phyloP scores from a whole-genome alignment of 306 rosid genomes.

The Cicer bijugum region DNA sequence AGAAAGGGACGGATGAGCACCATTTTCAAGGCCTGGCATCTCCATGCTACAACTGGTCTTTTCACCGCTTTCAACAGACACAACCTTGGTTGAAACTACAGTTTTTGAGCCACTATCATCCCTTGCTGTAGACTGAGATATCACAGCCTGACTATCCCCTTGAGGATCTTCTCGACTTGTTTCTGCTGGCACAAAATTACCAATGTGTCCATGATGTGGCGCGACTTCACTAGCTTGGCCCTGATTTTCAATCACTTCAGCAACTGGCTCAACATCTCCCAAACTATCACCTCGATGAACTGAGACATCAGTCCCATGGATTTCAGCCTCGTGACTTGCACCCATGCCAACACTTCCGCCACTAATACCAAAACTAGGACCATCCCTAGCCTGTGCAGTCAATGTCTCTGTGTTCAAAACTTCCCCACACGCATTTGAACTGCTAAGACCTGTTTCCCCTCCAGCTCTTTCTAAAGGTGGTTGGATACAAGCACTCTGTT shows the following conservation, averaged over 20 bases:
- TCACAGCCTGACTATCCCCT: slow-evolving; percentile 92
- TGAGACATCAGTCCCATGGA: slow-evolving; percentile 88
- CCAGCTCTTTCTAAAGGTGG: slow-evolving; percentile 67
- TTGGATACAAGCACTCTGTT: slow-evolving; percentile 73
- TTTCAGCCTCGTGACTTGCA: slow-evolving; percentile 98
- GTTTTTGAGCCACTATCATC: slow-evolving; percentile 91
- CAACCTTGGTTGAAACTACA: slow-evolving; percentile 75
- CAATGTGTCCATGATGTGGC: slow-evolving; percentile 71
- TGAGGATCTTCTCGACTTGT: slow-evolving; percentile 75
- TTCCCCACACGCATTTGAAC: slow-evolving; percentile 96
- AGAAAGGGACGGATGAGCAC: slow-evolving; percentile 75
- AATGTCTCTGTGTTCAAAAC: slow-evolving; percentile 82
- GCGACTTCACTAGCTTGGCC: slow-evolving; percentile 81
- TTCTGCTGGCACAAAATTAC: slow-evolving; percentile 84
- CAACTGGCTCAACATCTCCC: slow-evolving; percentile 85
- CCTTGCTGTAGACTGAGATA: slow-evolving; percentile 80
- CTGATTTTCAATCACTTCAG: slow-evolving; percentile 84
- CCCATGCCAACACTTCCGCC: slow-evolving; percentile 99
- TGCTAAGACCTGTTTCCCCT: slow-evolving; percentile 86
- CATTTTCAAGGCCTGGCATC: slow-evolving; percentile 57
- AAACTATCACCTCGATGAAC: slow-evolving; percentile 92
- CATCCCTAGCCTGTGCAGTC: slow-evolving; percentile 82
- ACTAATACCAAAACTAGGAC: slow-evolving; percentile 91
- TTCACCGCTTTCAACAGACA: slow-evolving; percentile 91
- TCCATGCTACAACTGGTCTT: slow-evolving; percentile 71